phyloP scores from a whole-genome alignment of 306 rosid species.

The Dryas drummondii region DNA sequence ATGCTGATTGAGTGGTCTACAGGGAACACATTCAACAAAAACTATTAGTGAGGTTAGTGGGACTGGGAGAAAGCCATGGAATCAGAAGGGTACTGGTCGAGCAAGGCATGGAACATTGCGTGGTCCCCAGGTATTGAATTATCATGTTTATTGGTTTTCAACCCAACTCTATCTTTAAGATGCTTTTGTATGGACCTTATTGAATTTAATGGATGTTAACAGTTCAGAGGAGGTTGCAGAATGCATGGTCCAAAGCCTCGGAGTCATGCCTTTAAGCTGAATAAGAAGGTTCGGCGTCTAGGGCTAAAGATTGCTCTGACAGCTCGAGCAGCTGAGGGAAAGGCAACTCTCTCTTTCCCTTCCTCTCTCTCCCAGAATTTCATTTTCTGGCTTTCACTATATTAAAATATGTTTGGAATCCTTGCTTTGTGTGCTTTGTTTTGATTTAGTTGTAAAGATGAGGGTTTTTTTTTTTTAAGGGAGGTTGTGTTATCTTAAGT shows the following conservation, averaged over 20 bases:
- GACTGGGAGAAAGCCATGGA: slow-evolving; percentile 84
- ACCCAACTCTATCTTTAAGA: background rate
- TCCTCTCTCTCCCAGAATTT: background rate
- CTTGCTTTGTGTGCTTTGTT: background rate
- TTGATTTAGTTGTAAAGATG: background rate
- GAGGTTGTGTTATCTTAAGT: background rate
- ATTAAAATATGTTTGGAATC: background rate
- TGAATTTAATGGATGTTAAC: slow-evolving; percentile 35
- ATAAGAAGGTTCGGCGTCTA: slow-evolving; percentile 84
- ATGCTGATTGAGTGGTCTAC: slow-evolving; percentile 40
- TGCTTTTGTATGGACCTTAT: slow-evolving; percentile 6
- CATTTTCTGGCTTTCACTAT: background rate
- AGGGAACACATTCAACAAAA: slow-evolving; percentile 99
- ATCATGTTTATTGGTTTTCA: background rate
- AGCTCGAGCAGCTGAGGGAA: slow-evolving; percentile 97
- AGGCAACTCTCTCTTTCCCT: slow-evolving; percentile 49
- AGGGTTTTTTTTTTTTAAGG: background rate
- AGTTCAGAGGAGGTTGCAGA: slow-evolving; percentile 85
- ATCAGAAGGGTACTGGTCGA: slow-evolving; percentile 70
- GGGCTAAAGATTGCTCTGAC: slow-evolving; percentile 88
- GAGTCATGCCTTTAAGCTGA: slow-evolving; percentile 91
- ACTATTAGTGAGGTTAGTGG: slow-evolving; percentile 96
- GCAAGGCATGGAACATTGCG: slow-evolving; percentile 90
- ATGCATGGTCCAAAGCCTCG: slow-evolving; percentile 97
- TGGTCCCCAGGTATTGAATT: slow-evolving; percentile 70